A percentile compares a stretch with the other conserved stretches of the same genome.
These are phyloP conservation scores for Magnusiomyces starmeri DNA, from an alignment of 1,139 yeast species.

Conservation along the genomic window DNA sequence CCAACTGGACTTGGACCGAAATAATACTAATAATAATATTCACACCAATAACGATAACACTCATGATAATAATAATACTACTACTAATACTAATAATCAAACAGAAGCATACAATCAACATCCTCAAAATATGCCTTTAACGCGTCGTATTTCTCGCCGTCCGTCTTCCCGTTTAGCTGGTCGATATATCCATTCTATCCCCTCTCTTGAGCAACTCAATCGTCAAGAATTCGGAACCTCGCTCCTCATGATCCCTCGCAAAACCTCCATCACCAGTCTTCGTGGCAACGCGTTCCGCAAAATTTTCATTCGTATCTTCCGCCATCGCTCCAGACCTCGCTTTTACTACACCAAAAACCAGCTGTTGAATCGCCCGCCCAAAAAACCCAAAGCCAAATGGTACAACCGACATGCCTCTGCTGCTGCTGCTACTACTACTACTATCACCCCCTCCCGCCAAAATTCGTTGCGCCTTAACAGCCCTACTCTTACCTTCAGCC, in stretches of 20 bases:
- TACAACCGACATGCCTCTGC: conserved; percentile 10
- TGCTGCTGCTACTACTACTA: conserved; percentile 13
- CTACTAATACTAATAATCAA: no score
- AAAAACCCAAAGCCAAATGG: background rate
- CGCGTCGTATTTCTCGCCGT: no score
- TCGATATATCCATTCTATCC: background rate
- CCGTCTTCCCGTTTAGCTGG: no score
- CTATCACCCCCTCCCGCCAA: background rate
- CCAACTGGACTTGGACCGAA: background rate
- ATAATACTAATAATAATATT: background rate
- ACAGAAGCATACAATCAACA: no score
- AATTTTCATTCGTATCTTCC: conserved; percentile 21
- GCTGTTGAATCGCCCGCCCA: conserved; percentile 19
- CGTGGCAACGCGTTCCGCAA: conserved; percentile 22
- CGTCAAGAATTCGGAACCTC: conserved; percentile 14
- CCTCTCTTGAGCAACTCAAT: conserved; percentile 14
- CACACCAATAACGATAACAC: background rate
- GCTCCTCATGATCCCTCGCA: conserved; percentile 16
- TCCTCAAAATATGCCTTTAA: background rate
- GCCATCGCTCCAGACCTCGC: conserved; percentile 18
- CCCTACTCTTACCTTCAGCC: background rate
- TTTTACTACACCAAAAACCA: conserved; percentile 21
- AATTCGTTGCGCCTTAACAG: background rate
- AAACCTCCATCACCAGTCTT: conserved; percentile 19
- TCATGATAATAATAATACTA: no score